Evolutionary conservation across 2,329 filamentous ascomycete genomes (phyloP).

Genomic region (Arthrobotrys sphaeroides): DNA sequence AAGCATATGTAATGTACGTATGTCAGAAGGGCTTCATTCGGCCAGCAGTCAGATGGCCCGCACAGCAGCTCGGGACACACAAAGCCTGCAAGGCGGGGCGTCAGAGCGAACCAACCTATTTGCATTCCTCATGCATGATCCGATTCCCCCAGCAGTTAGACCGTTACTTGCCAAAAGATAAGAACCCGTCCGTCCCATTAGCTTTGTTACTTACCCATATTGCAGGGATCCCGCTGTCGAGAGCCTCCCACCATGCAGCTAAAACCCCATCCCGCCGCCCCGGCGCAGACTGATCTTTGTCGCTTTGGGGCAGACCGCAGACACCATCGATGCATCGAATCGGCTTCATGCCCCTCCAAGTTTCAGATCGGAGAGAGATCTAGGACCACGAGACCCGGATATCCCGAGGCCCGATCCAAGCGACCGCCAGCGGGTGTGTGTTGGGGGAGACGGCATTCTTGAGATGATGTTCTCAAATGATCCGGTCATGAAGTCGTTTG

Average conservation of each 20-base stretch:
- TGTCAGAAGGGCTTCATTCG: conserved; percentile 5
- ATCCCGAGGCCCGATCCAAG: conserved; percentile 17
- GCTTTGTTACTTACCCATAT: background rate
- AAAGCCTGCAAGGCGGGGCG: background rate
- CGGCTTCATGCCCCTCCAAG: background rate
- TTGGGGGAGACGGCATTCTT: background rate
- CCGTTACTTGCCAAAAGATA: conserved; percentile 13
- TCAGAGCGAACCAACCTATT: background rate
- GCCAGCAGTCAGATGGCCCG: background rate
- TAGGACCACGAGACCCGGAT: background rate
- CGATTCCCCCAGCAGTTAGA: conserved; percentile 2
- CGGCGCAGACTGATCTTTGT: background rate
- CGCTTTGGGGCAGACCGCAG: background rate
- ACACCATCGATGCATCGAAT: too few relatives aligned
- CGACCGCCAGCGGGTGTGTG: background rate
- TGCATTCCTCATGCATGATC: conserved; percentile 20
- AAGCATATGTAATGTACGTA: too few relatives aligned
- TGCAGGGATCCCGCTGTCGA: conserved; percentile 11
- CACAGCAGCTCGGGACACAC: background rate
- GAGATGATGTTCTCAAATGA: conserved; percentile 13
- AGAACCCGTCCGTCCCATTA: too few relatives aligned
- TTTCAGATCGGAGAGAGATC: conserved; percentile 11
- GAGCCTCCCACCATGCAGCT: background rate
- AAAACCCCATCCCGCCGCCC: conserved; percentile 21
- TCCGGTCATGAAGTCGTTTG: background rate